phyloP scores from a whole-genome alignment of 768 basidiomycete genomes.

The Suillus variegatus region DNA sequence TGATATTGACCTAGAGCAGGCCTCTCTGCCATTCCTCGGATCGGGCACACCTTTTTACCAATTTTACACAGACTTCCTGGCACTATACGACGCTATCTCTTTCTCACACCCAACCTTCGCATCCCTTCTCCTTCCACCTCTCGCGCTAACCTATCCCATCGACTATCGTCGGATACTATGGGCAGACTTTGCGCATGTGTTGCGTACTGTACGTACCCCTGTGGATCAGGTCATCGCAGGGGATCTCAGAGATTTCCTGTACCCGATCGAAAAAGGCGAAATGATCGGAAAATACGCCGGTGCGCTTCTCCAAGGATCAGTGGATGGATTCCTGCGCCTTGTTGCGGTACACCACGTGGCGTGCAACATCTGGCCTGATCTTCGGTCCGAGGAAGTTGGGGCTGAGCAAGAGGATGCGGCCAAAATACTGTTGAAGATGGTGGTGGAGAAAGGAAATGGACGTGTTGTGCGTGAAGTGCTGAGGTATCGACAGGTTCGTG shows the following conservation, averaged over 20 bases:
- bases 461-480: slow-evolving; percentile 55
- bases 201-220: slow-evolving; percentile 58
- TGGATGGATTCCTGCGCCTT: slow-evolving; percentile 61
- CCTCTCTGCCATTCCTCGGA: slow-evolving; percentile 61
- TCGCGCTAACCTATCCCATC: slow-evolving; percentile 70
- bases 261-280: slow-evolving; percentile 65
- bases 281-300: slow-evolving; percentile 65
- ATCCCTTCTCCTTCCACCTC: slow-evolving; percentile 71
- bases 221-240: slow-evolving; percentile 53
- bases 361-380: slow-evolving; percentile 70
- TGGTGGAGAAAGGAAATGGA: slow-evolving; percentile 51
- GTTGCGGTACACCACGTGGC: slow-evolving; percentile 83
- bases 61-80: slow-evolving; percentile 89
- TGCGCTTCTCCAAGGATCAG: slow-evolving; percentile 44
- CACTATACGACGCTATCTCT: slow-evolving; percentile 89
- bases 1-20: slow-evolving; percentile 46
- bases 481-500: slow-evolving; percentile 51
- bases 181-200: slow-evolving; percentile 68
- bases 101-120: slow-evolving; percentile 81
- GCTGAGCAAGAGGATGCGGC: slow-evolving; percentile 22
- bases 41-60: slow-evolving; percentile 83
- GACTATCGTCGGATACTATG: slow-evolving; percentile 88
- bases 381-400: slow-evolving; percentile 30
- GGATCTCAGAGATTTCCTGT: slow-evolving; percentile 63
- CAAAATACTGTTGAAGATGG: slow-evolving; percentile 48